Percentiles rank a stretch among this genome's conserved stretches.
Evolutionary conservation across 805 yeast species (phyloP).

Genomic region (Schwanniomyces sp.): DNA sequence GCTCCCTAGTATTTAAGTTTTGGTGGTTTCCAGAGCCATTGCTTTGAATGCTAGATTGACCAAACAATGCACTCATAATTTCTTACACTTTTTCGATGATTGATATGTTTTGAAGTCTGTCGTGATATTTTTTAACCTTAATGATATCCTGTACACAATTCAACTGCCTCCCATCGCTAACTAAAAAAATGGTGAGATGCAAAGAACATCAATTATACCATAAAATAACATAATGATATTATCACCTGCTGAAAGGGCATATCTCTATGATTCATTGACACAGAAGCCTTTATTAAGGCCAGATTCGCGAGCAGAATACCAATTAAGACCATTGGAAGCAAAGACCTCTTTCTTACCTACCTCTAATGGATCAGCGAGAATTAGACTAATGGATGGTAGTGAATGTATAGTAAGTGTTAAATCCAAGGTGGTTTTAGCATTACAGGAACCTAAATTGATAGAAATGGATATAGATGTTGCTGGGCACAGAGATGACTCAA

Average conservation of each 20-base stretch:
- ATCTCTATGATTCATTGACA: conserved; percentile 69
- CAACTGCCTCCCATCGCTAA: background rate
- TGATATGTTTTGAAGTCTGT: background rate
- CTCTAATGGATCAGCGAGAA: conserved; percentile 90
- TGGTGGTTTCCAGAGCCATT: conserved; percentile 4
- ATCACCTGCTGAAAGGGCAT: conserved; percentile 76
- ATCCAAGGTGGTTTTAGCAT: conserved; percentile 64
- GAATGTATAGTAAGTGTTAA: conserved; percentile 93
- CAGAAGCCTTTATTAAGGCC: conserved; percentile 69
- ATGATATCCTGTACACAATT: background rate
- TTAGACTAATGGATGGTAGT: conserved; percentile 83
- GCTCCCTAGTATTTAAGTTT: conserved; percentile 8
- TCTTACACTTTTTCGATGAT: background rate
- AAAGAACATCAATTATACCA: background rate
- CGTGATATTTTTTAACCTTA: background rate
- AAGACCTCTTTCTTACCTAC: conserved; percentile 77
- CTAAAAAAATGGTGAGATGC: background rate
- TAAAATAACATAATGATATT: conserved; percentile 44
- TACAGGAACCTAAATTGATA: conserved; percentile 49
- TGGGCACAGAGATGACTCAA: conserved; percentile 78
- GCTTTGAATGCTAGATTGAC: conserved; percentile 7
- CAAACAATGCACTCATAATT: conserved; percentile 11
- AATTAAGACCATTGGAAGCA: conserved; percentile 85
- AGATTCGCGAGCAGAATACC: conserved; percentile 74
- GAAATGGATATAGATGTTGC: conserved; percentile 80